These are phyloP conservation scores for Hypoxylon fuscum DNA, from an alignment of 495 filamentous ascomycete species.

Conservation along the genomic window DNA sequence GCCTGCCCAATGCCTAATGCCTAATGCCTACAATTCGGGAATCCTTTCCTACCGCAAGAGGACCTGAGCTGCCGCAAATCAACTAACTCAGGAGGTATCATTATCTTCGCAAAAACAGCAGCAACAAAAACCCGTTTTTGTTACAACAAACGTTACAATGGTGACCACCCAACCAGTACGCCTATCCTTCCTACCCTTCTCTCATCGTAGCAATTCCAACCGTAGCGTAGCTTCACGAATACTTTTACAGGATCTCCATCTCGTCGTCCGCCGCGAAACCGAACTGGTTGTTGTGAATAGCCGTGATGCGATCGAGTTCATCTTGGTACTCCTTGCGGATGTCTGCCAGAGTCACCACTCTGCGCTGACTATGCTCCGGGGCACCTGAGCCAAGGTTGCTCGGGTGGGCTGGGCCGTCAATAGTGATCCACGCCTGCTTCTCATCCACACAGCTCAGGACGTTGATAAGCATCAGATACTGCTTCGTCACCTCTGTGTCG, in stretches of 20 bases:
- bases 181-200: too few species aligned
- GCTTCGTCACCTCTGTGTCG: conserved; percentile 66
- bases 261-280: conserved; percentile 57
- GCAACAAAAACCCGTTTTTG: too few species aligned
- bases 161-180: too few species aligned
- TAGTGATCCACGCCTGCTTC: conserved; percentile 76
- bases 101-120: too few species aligned
- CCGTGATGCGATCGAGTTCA: conserved; percentile 80
- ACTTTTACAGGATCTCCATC: conserved; percentile 54
- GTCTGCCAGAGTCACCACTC: conserved; percentile 82
- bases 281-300: conserved; percentile 67
- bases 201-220: too few species aligned
- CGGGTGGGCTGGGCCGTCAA: conserved; percentile 47
- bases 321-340: conserved; percentile 84
- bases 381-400: conserved; percentile 34
- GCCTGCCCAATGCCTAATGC: too few species aligned
- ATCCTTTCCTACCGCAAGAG: too few species aligned
- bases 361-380: conserved; percentile 53
- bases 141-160: too few species aligned
- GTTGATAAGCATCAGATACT: conserved; percentile 88
- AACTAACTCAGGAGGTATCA: too few species aligned
- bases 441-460: conserved; percentile 82
- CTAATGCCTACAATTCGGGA: too few species aligned
- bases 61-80: too few species aligned
- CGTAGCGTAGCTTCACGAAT: conserved; percentile 21